These are phyloP conservation scores for Hamigera avellanea DNA, from an alignment of 495 filamentous ascomycete species.

Conservation along the genomic window DNA sequence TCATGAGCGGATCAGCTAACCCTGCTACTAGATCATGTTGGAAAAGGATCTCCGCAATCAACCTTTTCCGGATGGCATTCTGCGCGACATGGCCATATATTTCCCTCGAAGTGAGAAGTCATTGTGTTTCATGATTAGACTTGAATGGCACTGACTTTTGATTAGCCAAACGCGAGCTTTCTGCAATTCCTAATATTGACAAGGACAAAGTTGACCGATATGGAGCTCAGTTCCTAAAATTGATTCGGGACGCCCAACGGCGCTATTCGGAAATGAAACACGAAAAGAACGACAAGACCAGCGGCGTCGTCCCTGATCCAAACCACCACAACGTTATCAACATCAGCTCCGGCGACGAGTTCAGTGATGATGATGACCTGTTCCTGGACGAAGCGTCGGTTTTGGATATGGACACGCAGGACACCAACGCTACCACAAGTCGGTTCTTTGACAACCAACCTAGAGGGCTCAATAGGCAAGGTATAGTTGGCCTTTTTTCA, in stretches of 20 bases:
- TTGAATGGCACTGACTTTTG: neutral
- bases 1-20: too few relatives aligned
- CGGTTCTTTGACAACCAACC: conserved; percentile 35
- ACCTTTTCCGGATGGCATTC: conserved; percentile 66
- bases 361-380: conserved; percentile 35
- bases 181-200: conserved; percentile 56
- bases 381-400: conserved; percentile 26
- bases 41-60: conserved; percentile 45
- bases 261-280: conserved; percentile 49
- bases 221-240: conserved; percentile 52
- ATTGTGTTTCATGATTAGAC: too few relatives aligned
- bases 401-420: conserved; percentile 21
- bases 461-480: conserved; percentile 1
- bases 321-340: conserved; percentile 59
- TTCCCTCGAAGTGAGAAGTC: conserved; percentile 48
- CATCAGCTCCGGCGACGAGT: conserved; percentile 53
- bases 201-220: conserved; percentile 56
- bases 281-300: conserved; percentile 26
- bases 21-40: conserved; percentile 42
- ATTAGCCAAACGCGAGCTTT: conserved; percentile 43
- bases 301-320: conserved; percentile 38
- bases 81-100: conserved; percentile 74
- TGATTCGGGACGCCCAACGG: conserved; percentile 44
- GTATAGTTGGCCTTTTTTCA: too few relatives aligned
- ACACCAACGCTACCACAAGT: conserved; percentile 24